Evolutionary conservation across 1,284 basidiomycete species (phyloP), one percentile per base, ranked within the genome.

Genomic region (Vanrija pseudolonga): DNA sequence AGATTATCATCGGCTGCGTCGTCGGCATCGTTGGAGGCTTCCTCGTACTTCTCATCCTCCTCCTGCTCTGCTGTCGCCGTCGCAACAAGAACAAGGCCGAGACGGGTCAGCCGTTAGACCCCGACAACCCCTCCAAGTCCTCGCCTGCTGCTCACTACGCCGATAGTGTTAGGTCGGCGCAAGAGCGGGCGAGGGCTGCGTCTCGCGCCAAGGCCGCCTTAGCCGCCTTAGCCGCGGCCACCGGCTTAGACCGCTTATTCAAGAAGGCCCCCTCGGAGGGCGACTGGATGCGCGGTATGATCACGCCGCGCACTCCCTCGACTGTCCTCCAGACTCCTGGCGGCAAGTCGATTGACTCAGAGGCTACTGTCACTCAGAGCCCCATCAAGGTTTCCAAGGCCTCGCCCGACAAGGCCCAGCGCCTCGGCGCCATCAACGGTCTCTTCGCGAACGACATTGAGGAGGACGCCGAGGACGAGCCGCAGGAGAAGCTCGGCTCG

Each of bases 1-100:
- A 74, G 53, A 73, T 76, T 40, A 75, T 70, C 40, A 64, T 77
- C 42, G 76, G 73, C 20, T 66, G 73, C 17, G 67, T 65, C 18
- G 58, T 76, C 22, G 76, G 75, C n/a, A 41, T 60, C 3, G 49
- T 37, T 2, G 59, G 51, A 14, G 46, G 45, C n/a, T 47, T 57
- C 12, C 45, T 72, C 38, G 61, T 64, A n/a, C 57, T 74, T 9
- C 49, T 72, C 14, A 56, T 68, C 6, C 59, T 76, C 1, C 51
- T 70, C 32, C 41, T 69, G 32, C 69, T 78, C 42, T 75, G 72
- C 61, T 70, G 70, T 57, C 63, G 67, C 41, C 70, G 73, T 38
- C 59, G 70, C 28, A 61, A 61, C 47, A 51, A 60, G 37, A 41
- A 52, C 24, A 55, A 57, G 45, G 53, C 57, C 23, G 50, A 44